A percentile compares a stretch with the other conserved stretches of the same genome.
phyloP scores from a whole-genome alignment of 208 protist genomes.

The Leishmania tarentolae region DNA sequence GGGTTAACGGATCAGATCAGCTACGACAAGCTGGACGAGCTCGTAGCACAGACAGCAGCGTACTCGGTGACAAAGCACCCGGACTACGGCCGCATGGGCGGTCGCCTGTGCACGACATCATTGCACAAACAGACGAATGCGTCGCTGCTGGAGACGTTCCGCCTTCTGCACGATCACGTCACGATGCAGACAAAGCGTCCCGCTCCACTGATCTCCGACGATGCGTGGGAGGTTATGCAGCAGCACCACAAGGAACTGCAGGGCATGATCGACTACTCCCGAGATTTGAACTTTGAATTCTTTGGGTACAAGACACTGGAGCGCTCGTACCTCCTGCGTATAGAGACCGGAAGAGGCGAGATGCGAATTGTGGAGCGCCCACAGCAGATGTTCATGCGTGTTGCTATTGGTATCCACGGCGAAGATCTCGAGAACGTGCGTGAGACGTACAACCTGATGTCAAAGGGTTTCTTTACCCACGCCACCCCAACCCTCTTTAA shows the following conservation, averaged over 20 bases:
- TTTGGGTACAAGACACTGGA: constrained; percentile 99
- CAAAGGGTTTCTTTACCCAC: constrained; percentile 96
- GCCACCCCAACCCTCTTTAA: constrained; percentile 99
- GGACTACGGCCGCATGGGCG: constrained; percentile 98
- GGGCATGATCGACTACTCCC: constrained; percentile 92
- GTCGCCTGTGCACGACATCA: constrained; percentile 96
- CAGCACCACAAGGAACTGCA: constrained; percentile 88
- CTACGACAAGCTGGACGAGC: constrained; percentile 93
- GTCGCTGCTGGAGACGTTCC: constrained; percentile 91
- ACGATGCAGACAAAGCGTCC: constrained; percentile 67
- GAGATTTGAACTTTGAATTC: constrained; percentile 98
- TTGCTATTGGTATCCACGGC: constrained; percentile 97
- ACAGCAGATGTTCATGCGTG: constrained; percentile 99
- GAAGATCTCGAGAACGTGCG: constrained; percentile 92
- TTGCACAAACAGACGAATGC: constrained; percentile 97
- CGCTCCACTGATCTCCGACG: constrained; percentile 94
- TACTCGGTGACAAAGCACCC: constrained; percentile 97
- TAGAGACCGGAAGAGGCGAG: constrained; percentile 69
- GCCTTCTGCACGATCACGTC: constrained; percentile 92
- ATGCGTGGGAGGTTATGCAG: constrained; percentile 91
- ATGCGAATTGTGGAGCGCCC: constrained; percentile 96
- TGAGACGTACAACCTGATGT: constrained; percentile 97
- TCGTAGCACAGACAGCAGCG: constrained; percentile 96
- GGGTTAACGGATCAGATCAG: constrained; percentile 91
- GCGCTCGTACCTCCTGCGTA: constrained; percentile 97